These are phyloP conservation scores for Trichoderma erinaceum DNA, from an alignment of 495 filamentous ascomycete genomes.

Conservation along the genomic window DNA sequence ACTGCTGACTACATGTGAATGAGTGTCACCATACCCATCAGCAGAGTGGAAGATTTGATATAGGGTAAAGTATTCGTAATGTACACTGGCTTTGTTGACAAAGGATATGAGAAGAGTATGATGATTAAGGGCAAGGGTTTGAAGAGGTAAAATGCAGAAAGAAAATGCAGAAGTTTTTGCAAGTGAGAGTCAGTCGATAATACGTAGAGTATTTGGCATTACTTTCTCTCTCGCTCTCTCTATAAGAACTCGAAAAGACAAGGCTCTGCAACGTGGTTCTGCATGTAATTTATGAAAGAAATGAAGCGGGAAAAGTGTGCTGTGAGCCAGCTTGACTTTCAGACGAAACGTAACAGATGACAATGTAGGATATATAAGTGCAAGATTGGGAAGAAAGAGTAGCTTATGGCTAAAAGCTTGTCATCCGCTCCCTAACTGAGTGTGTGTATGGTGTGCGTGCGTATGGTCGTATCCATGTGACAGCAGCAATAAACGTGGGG, in stretches of 20 bases:
- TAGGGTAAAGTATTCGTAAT: too few species aligned
- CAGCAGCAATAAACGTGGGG: constrained; percentile 1
- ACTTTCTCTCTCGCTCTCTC: not conserved
- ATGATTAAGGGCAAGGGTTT: too few species aligned
- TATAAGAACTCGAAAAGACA: not conserved
- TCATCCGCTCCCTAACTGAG: not conserved
- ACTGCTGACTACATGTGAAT: not conserved
- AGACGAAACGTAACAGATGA: not conserved
- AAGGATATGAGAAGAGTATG: too few species aligned
- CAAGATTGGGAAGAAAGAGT: not conserved
- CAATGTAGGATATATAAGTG: not conserved
- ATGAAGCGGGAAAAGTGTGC: not conserved
- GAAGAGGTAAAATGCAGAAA: too few species aligned
- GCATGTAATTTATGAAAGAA: not conserved
- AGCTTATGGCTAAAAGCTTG: not conserved
- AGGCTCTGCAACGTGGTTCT: not conserved
- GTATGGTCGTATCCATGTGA: not conserved
- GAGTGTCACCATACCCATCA: not conserved
- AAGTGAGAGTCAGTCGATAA: too few species aligned
- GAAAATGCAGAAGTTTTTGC: too few species aligned
- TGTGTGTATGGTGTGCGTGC: not conserved
- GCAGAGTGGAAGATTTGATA: not conserved
- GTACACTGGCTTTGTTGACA: too few species aligned
- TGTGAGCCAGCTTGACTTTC: not conserved
- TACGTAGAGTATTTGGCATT: too few species aligned